These are phyloP conservation scores for Aspergillus intermedius DNA, from an alignment of 2,329 filamentous ascomycete genomes.

Conservation along the genomic window DNA sequence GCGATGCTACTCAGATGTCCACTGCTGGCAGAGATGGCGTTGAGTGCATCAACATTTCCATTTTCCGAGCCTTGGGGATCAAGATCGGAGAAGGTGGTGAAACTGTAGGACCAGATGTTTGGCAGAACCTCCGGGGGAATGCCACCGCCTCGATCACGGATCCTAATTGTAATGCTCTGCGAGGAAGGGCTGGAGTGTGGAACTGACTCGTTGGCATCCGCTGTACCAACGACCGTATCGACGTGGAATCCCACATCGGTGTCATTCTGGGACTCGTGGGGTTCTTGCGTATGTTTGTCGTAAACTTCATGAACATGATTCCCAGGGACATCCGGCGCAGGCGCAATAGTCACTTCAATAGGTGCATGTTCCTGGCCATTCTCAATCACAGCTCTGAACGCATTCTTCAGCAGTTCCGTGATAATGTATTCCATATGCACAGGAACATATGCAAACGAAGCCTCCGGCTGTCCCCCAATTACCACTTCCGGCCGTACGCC, in stretches of 20 bases:
- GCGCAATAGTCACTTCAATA: constrained; percentile 86
- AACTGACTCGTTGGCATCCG: constrained; percentile 28
- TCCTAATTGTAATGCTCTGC: constrained; percentile 88
- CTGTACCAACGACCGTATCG: constrained; percentile 19
- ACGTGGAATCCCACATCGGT: constrained; percentile 26
- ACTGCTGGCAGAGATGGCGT: constrained; percentile 65
- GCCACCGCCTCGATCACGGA: constrained; percentile 90
- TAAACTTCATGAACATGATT: constrained; percentile 38
- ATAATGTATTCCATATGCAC: constrained; percentile 97
- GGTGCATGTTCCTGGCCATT: constrained; percentile 71
- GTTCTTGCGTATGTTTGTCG: neutral
- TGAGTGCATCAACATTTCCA: constrained; percentile 60
- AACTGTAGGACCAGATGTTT: constrained; percentile 94
- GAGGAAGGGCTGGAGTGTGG: constrained; percentile 40
- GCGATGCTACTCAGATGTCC: constrained; percentile 78
- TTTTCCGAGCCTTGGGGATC: constrained; percentile 45
- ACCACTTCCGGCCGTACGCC: constrained; percentile 74
- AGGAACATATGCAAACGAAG: constrained; percentile 88
- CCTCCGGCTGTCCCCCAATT: constrained; percentile 77
- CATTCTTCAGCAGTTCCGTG: constrained; percentile 93
- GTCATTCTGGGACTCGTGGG: constrained; percentile 7
- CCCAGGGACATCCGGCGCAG: constrained; percentile 48
- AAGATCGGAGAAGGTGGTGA: constrained; percentile 83
- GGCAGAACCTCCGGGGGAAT: constrained; percentile 77
- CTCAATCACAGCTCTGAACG: constrained; percentile 89